Evolutionary conservation across 441 rosid species (phyloP).

Genomic region (Mallotus repandus): DNA sequence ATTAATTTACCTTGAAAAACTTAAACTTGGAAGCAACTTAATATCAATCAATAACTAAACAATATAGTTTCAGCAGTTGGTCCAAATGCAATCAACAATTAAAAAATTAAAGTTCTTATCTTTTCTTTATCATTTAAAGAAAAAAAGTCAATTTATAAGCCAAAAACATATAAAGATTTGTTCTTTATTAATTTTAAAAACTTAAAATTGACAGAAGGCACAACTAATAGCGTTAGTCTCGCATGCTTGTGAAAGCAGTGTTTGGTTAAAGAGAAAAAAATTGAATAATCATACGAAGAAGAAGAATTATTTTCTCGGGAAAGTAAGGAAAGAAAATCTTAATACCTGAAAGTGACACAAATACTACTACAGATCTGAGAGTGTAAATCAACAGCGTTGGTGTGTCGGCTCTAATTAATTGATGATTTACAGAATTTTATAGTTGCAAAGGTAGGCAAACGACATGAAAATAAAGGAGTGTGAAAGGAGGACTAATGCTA

Average conservation of each 20-base stretch:
- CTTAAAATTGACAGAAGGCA: not conserved
- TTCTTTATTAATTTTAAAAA: not conserved
- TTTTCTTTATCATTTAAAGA: too few relatives aligned
- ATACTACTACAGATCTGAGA: slow-evolving; percentile 31
- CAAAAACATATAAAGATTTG: not conserved
- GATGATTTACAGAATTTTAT: slow-evolving; percentile 24
- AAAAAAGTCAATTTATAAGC: too few relatives aligned
- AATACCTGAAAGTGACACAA: slow-evolving; percentile 31
- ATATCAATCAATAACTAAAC: not conserved
- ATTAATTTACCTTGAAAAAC: not conserved
- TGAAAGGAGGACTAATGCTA: too few relatives aligned
- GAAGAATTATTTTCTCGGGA: slow-evolving; percentile 12
- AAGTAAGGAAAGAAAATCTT: slow-evolving; percentile 23
- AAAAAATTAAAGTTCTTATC: too few relatives aligned
- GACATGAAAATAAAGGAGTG: too few relatives aligned
- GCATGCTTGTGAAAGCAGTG: not conserved
- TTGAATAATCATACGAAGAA: too few relatives aligned
- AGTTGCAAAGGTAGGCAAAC: too few relatives aligned
- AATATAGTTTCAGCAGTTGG: not conserved
- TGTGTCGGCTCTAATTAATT: slow-evolving; percentile 31
- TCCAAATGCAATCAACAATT: slow-evolving; percentile 1
- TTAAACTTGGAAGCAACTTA: not conserved
- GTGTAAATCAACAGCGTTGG: slow-evolving; percentile 43
- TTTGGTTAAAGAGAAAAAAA: not conserved
- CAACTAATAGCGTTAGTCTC: not conserved